phyloP scores from a whole-genome alignment of 2,329 filamentous ascomycete genomes.

The Diplodia intermedia region DNA sequence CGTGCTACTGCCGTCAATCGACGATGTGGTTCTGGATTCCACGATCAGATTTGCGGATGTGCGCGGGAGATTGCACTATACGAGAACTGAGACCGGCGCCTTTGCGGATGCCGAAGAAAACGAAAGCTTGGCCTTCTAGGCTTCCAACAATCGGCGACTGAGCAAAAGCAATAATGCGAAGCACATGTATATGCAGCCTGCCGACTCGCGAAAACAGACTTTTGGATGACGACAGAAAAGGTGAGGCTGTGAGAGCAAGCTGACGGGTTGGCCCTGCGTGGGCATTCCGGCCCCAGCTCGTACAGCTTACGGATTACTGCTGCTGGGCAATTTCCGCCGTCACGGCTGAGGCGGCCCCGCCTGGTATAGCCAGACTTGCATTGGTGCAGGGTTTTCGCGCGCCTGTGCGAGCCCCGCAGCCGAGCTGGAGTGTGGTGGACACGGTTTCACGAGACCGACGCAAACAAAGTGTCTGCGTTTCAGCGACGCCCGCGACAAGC shows the following conservation, averaged over 20 bases:
- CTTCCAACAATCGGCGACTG: background rate
- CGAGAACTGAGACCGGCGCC: conserved; percentile 18
- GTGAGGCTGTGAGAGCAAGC: conserved; percentile 8
- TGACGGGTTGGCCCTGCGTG: background rate
- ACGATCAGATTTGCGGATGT: conserved; percentile 30
- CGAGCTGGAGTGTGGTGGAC: background rate
- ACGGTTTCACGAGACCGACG: conserved; percentile 9
- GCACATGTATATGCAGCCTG: conserved; percentile 11
- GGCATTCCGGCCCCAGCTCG: conserved; percentile 8
- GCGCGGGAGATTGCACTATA: conserved; percentile 25
- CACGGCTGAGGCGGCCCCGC: background rate
- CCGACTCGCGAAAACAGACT: conserved; percentile 22
- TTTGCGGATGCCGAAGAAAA: background rate
- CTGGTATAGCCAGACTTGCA: too few relatives aligned
- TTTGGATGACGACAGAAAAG: conserved; percentile 11
- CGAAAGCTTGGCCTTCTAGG: conserved; percentile 23
- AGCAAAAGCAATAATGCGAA: conserved; percentile 6
- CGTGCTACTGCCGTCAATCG: conserved; percentile 25
- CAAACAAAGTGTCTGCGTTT: background rate
- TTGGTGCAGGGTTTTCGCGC: conserved; percentile 11
- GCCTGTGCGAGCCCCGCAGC: conserved; percentile 16
- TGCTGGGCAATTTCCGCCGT: conserved; percentile 17
- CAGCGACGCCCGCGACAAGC: conserved; percentile 14
- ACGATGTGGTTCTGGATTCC: conserved; percentile 19
- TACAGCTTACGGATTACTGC: conserved; percentile 2